Evolutionary conservation across 176 grass and related monocot genomes (phyloP).

Genomic region (Lolium perenne): DNA sequence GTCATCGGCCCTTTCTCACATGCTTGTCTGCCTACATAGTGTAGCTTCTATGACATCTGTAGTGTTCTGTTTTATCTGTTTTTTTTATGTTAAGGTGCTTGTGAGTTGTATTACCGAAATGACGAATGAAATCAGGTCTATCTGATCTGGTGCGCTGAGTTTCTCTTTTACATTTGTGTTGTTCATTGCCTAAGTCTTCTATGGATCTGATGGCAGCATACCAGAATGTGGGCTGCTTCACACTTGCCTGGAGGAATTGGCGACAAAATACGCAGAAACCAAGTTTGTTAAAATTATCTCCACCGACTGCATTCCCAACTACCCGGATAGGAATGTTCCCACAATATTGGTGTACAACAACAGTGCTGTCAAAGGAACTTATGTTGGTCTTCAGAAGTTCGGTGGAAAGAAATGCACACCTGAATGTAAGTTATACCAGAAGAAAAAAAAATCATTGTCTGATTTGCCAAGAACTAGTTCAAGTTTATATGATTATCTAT

Average conservation of each 20-base stretch:
- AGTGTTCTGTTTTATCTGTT: slow-evolving; percentile 16
- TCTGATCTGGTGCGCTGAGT: background rate
- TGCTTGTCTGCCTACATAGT: background rate
- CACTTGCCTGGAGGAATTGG: slow-evolving; percentile 83
- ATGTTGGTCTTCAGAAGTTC: slow-evolving; percentile 79
- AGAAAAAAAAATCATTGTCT: too few species aligned
- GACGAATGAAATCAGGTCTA: background rate
- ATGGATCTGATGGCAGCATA: slow-evolving; percentile 65
- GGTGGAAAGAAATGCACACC: slow-evolving; percentile 86
- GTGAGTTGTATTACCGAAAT: background rate
- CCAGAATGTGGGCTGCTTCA: slow-evolving; percentile 85
- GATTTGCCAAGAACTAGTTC: background rate
- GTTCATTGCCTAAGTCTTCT: slow-evolving; percentile 15
- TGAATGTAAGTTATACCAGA: slow-evolving; percentile 84
- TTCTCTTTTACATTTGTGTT: background rate
- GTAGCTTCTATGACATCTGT: background rate
- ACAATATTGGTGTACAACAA: slow-evolving; percentile 99
- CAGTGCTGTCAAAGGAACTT: slow-evolving; percentile 92
- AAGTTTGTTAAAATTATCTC: slow-evolving; percentile 99
- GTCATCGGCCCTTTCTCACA: background rate
- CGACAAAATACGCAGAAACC: slow-evolving; percentile 75
- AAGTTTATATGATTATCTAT: slow-evolving; percentile 18
- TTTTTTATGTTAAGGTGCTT: slow-evolving; percentile 3
- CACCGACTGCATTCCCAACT: slow-evolving; percentile 92
- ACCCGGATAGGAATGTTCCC: slow-evolving; percentile 88